Evolutionary conservation across 2,329 filamentous ascomycete genomes (phyloP), one percentile per base, ranked within the genome.

Genomic region (Aspergillus sp.): DNA sequence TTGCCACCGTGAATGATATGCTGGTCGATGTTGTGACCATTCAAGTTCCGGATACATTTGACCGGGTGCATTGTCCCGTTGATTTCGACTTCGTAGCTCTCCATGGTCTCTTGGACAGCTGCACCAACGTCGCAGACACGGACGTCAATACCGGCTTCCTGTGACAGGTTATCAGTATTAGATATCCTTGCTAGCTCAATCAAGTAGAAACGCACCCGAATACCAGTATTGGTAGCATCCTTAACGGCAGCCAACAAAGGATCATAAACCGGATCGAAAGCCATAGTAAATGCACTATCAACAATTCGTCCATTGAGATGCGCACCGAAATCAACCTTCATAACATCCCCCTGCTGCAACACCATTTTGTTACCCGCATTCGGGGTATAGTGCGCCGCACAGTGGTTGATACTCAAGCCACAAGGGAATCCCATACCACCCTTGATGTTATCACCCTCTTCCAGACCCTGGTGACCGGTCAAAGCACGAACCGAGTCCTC

Each of bases 1-100:
- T 96, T 96, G 46, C 69, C 86, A 49, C 90, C 90, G 72, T 96
- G 90, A 60, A 96, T 96, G 66, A 83, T 84, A 74, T 90, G 93
- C 52, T 83, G 90, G 48, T 88, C 78, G 62, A 96, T 96, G 57
- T 87, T 91, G 74, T 96, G 90, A 7, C 89, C 90, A 62, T 87
- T 91, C 51, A 95, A 76, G 72, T 93, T 93, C 55, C 86, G 84
- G 64, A 95, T 91, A 55, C 84, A 79, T 74, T 93, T 94, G 67
- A 94, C 79, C 0, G 86, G 88, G 61, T 88, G 82, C 10, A 83
- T 89, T 37, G 80, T 82, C 53, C 88, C 88, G 66, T 85, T 82
- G 55, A 94, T 80, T 67, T 93, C 87, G 44, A 91, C 81, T 72
- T 95, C 89, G 70, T 91, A 93, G 68, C 86, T 90, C 72, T 95